Conservation (phyloP, 192 early-diverging fungal species). For the Dissophora ornata region DNA sequence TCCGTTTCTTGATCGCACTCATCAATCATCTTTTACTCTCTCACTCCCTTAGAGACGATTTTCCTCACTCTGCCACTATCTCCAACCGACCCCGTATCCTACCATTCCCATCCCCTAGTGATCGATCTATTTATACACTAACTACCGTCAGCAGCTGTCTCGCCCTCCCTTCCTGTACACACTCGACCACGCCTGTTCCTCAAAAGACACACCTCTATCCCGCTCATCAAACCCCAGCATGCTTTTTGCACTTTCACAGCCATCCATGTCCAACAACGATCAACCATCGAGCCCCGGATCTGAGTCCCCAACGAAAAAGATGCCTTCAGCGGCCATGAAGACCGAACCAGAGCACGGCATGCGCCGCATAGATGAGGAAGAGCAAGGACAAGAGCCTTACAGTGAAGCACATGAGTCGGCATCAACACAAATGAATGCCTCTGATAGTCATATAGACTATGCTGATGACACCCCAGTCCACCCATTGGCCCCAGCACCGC, state of each 20-base stretch:
- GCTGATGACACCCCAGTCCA: slow-evolving; percentile 21
- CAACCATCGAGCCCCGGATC: slow-evolving; percentile 1
- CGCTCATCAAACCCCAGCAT: no score
- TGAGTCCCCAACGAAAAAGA: slow-evolving; percentile 7
- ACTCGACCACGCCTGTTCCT: no score
- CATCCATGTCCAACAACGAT: slow-evolving; percentile 21
- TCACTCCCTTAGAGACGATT: neutral
- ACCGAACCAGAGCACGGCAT: slow-evolving; percentile 14
- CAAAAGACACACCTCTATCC: no score
- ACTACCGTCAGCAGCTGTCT: no score
- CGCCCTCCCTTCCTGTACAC: no score
- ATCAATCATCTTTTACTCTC: no score
- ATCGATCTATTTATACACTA: neutral
- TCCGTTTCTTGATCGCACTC: neutral
- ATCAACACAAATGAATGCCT: neutral
- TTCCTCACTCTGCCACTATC: neutral
- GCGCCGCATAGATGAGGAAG: neutral
- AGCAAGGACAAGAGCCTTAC: neutral
- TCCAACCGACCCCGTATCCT: neutral
- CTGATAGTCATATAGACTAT: slow-evolving; percentile 24
- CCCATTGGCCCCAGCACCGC: slow-evolving; percentile 21
- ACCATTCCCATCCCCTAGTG: neutral
- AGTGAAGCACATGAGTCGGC: neutral
- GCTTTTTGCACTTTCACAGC: slow-evolving; percentile 27
- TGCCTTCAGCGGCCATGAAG: slow-evolving; percentile 4